Evolutionary conservation across 805 yeast species (phyloP), one percentile per base, ranked within the genome.

Genomic region (Millerozyma acaciae): DNA sequence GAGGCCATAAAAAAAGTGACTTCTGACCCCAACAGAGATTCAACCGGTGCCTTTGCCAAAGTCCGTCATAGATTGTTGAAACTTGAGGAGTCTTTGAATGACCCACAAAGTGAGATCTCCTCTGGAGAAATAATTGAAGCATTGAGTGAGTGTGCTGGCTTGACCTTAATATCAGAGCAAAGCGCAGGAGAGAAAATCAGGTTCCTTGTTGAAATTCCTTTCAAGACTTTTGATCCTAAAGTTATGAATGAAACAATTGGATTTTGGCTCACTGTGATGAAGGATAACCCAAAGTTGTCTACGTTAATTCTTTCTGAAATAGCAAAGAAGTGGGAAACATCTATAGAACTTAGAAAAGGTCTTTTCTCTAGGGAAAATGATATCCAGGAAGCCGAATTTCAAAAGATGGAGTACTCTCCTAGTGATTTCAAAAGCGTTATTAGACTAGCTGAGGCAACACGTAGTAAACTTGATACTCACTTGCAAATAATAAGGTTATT

Each of bases 331-430:
- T 85, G 94, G 84, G 84, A 80, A 54, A 58, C 61, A 23, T 73
- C 90, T 1, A 74, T 87, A 27, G 68, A 73, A 21, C 60, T 68
- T 19, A 61, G 62, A 17, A 62, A 62, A 25, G 97, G 97, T 3
- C 54, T 90, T 8, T 89, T 75, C 54, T 73, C 80, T 5, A 67
- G 62, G 4, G 47, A 57, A 5, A 60, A 61, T 42, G 95, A 88
- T 53, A 53, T 76, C 5, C 49, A 47, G 1, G 62, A 69, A 35
- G 80, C 90, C 16, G 84, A 80, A 35, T 80, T 68, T 54, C 61
- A 75, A 42, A 70, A 68, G 32, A 93, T 93, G 98, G 93, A 85
- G 42, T 93, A 93, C 48, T 63, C 88, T 1, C 97, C 98, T 8
- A 79, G 94, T 28, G 80, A 83, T 57, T 80, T 77, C 44, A 65